Conservation (phyloP, 73 alveolate genomes). For the Paraurostyla sp. region DNA sequence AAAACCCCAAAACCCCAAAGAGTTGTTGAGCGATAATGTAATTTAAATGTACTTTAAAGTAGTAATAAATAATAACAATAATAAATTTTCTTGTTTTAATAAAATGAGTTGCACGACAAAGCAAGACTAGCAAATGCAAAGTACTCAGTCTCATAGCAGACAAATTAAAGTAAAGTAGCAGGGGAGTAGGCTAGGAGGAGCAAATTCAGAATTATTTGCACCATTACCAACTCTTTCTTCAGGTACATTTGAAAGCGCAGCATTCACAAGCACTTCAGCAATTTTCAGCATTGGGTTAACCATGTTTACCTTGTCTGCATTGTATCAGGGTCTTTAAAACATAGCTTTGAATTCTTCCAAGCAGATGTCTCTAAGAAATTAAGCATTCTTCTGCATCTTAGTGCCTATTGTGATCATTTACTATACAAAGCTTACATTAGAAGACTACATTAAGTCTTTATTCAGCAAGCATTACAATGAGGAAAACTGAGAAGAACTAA, state of each 20-base stretch:
- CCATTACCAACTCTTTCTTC: slow-evolving; percentile 25
- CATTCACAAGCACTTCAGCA: slow-evolving; percentile 50
- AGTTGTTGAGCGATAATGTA: no score
- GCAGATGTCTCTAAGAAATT: slow-evolving; percentile 29
- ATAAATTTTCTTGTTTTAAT: slow-evolving; percentile 36
- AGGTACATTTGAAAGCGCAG: slow-evolving; percentile 51
- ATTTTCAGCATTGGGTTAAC: slow-evolving; percentile 53
- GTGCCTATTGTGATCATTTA: slow-evolving; percentile 38
- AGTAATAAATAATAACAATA: no score
- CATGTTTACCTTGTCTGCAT: slow-evolving; percentile 34
- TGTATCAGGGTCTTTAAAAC: slow-evolving; percentile 41
- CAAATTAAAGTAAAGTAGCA: neutral
- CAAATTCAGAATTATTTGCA: neutral
- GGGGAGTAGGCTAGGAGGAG: neutral
- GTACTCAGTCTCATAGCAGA: neutral
- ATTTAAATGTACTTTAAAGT: no score
- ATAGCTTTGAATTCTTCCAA: slow-evolving; percentile 27
- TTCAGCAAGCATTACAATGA: slow-evolving; percentile 26
- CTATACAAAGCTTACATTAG: slow-evolving; percentile 38
- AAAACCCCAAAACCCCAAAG: no score
- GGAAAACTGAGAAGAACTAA: neutral
- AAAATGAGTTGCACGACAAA: slow-evolving; percentile 39
- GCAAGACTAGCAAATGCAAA: slow-evolving; percentile 15
- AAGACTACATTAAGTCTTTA: slow-evolving; percentile 49
- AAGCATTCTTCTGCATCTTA: slow-evolving; percentile 40